Evolutionary conservation across 768 basidiomycete species (phyloP).

Genomic region (Collybia sordida): DNA sequence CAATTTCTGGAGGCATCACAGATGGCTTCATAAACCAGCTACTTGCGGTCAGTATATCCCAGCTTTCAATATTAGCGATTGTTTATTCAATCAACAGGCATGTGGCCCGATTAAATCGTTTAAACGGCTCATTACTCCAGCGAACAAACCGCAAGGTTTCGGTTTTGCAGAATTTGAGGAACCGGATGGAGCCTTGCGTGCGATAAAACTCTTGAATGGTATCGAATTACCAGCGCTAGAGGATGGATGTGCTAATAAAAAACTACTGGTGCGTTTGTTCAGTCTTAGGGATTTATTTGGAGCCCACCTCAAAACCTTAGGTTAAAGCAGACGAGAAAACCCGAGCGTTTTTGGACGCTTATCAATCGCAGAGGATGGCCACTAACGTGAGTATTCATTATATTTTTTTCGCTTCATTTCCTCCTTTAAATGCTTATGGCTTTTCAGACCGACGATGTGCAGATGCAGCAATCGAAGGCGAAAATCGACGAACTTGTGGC

Average conservation of each 20-base stretch:
- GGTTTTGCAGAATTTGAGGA: slow-evolving; percentile 97
- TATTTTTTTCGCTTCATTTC: background rate
- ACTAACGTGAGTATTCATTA: slow-evolving; percentile 64
- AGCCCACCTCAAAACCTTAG: slow-evolving; percentile 48
- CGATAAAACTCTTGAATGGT: slow-evolving; percentile 46
- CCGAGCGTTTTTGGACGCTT: slow-evolving; percentile 82
- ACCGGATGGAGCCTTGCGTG: slow-evolving; percentile 86
- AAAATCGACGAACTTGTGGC: slow-evolving; percentile 65
- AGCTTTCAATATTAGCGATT: background rate
- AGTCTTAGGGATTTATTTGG: slow-evolving; percentile 40
- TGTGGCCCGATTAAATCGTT: slow-evolving; percentile 89
- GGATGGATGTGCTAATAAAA: slow-evolving; percentile 54
- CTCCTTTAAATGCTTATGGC: slow-evolving; percentile 2
- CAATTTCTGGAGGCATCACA: slow-evolving; percentile 91
- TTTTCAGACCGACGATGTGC: slow-evolving; percentile 68
- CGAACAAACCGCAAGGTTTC: slow-evolving; percentile 93
- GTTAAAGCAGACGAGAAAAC: slow-evolving; percentile 98
- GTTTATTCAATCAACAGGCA: slow-evolving; percentile 47
- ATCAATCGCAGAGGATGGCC: slow-evolving; percentile 72
- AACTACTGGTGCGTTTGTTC: slow-evolving; percentile 57
- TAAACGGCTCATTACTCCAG: slow-evolving; percentile 89
- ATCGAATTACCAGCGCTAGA: slow-evolving; percentile 53
- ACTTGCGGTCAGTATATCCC: slow-evolving; percentile 55
- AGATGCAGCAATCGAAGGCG: slow-evolving; percentile 58
- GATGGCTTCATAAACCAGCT: slow-evolving; percentile 80